Evolutionary conservation across 352 stramenopile species (phyloP), one percentile per base, ranked within the genome.

Genomic region (Globisporangium perplexum): DNA sequence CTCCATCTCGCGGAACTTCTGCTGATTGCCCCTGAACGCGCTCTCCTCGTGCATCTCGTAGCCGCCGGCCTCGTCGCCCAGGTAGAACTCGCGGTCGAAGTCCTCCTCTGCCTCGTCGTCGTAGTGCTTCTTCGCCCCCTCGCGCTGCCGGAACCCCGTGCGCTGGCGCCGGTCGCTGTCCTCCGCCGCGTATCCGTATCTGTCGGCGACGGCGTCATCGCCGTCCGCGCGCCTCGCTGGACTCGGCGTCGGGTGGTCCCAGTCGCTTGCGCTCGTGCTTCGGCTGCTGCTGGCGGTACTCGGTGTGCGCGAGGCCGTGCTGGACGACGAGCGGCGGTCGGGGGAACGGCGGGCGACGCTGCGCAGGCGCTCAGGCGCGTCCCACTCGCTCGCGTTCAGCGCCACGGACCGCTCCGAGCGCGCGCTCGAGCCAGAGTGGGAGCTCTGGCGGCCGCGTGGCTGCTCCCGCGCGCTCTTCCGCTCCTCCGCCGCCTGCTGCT

Each of bases 1-100:
- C 62, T 98, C 96, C 47, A 97, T 60, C 26, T 90, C 86, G 18
- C 78, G 66, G 47, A 98, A 98, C 62, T 97, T 97, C 22, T 83
- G 69, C 26, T 80, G 74, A 61, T 90, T 95, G 30, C 95, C 97
- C 10, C 98, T 48, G 54, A 98, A 98, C 23, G 79, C 76, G 50
- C 93, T 83, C 49, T 83, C 74, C 24, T 81, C 80, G 42, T 83
- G 68, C 23, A 62, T 46, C 30, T 90, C 72, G 7, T 71, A 62
- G 23, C 74, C 81, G 31, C 80, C 71, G 22, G 65, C 77, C 50
- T 98, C 89, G 57, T 98, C 92, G 28, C 88, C 80, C n/a, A 98
- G 70, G 59, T 98, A 98, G 57, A 98, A 98, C 57, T 97, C 74
- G 23, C 92, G 76, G 71, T 98, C 93, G 55, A 98, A 98, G 24